phyloP scores from a whole-genome alignment of 148 eudicot genomes.

The Spergularia marina region DNA sequence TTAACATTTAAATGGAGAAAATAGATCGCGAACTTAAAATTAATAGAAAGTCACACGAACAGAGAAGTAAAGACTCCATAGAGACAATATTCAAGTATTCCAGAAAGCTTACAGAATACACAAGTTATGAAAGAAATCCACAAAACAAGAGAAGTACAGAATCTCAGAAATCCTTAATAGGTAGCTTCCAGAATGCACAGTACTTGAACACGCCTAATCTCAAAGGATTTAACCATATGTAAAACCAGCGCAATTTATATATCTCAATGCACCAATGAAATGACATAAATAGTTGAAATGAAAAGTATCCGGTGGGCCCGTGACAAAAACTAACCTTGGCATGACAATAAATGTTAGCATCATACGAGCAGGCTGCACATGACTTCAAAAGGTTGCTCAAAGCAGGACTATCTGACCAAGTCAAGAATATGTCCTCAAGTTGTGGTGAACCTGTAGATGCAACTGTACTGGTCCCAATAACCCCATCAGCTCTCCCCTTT shows the following conservation, averaged over 20 bases:
- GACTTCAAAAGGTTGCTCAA: constrained; percentile 55
- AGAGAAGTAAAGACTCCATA: neutral
- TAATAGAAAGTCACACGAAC: neutral
- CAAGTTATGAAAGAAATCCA: no score
- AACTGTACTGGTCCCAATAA: constrained; percentile 26
- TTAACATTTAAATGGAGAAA: neutral
- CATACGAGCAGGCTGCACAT: constrained; percentile 53
- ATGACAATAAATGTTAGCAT: constrained; percentile 36
- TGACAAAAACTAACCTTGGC: constrained; percentile 28
- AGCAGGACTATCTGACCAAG: constrained; percentile 51
- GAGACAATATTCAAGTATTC: neutral
- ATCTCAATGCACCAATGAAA: no score
- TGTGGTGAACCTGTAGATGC: constrained; percentile 34
- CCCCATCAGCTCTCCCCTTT: constrained; percentile 31
- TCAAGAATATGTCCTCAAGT: constrained; percentile 49
- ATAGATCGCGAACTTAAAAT: neutral
- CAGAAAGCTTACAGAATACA: neutral
- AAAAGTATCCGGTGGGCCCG: neutral
- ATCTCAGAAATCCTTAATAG: no score
- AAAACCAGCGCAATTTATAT: no score
- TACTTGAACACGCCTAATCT: no score
- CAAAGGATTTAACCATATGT: no score
- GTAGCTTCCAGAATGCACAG: no score
- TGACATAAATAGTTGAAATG: no score
- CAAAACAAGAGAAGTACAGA: no score